Evolutionary conservation across 1,284 basidiomycete genomes (phyloP).

Genomic region (Rhodotorula sp.): DNA sequence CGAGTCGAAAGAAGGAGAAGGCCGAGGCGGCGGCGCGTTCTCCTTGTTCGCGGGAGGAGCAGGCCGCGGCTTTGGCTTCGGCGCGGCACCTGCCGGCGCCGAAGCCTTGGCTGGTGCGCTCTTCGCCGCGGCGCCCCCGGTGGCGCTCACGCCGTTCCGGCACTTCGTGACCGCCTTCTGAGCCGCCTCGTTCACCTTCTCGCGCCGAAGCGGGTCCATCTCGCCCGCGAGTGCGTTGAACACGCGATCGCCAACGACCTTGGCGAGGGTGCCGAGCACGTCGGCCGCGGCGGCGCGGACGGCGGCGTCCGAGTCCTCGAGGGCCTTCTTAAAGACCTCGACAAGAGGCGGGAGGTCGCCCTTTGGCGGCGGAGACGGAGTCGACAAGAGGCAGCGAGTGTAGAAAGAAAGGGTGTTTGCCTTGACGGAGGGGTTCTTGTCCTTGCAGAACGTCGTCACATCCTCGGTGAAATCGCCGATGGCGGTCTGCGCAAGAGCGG

Average conservation of each 20-base stretch:
- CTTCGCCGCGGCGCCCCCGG: slow-evolving; percentile 19
- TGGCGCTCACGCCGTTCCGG: slow-evolving; percentile 60
- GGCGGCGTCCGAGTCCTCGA: slow-evolving; percentile 87
- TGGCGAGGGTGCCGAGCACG: slow-evolving; percentile 89
- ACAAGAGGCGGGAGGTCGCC: slow-evolving; percentile 80
- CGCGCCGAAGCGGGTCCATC: slow-evolving; percentile 84
- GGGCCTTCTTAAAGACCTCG: slow-evolving; percentile 71
- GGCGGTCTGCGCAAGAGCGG: slow-evolving; percentile 43
- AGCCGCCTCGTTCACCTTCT: slow-evolving; percentile 90
- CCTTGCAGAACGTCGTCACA: slow-evolving; percentile 71
- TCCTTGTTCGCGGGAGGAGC: slow-evolving; percentile 55
- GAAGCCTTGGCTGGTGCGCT: slow-evolving; percentile 39
- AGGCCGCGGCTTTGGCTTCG: neutral
- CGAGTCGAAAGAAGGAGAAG: slow-evolving; percentile 21
- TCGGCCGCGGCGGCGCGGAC: slow-evolving; percentile 86
- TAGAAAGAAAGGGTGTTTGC: slow-evolving; percentile 90
- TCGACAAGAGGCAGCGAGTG: slow-evolving; percentile 70
- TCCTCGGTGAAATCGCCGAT: slow-evolving; percentile 84
- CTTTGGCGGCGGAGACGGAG: slow-evolving; percentile 56
- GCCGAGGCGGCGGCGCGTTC: slow-evolving; percentile 48
- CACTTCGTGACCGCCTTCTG: slow-evolving; percentile 85
- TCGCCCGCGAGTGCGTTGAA: slow-evolving; percentile 85
- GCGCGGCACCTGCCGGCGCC: slow-evolving; percentile 48
- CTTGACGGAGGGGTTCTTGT: slow-evolving; percentile 97
- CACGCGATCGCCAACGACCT: slow-evolving; percentile 92